phyloP scores from a whole-genome alignment of 352 stramenopile genomes.

The Plasmopara viticola region DNA sequence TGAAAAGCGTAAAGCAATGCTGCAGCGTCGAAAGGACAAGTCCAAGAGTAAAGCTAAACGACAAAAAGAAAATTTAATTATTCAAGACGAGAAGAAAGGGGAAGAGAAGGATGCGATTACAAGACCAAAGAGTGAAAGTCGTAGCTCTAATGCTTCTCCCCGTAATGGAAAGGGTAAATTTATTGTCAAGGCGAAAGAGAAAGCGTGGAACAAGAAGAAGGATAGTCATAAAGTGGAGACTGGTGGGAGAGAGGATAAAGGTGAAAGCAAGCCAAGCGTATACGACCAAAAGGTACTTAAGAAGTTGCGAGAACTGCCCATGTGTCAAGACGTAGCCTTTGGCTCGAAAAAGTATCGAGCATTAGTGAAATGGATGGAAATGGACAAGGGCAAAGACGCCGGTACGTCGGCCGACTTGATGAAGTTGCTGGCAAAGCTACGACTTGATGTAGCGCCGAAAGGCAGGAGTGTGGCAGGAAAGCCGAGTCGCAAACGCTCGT shows the following conservation, averaged over 20 bases:
- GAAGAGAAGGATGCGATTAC: slow-evolving; percentile 13
- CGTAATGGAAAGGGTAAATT: slow-evolving; percentile 9
- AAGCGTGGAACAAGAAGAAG: slow-evolving; percentile 9
- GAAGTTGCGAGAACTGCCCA: slow-evolving; percentile 32
- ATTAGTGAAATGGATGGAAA: slow-evolving; percentile 50
- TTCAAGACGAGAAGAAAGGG: slow-evolving; percentile 11
- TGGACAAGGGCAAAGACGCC: slow-evolving; percentile 39
- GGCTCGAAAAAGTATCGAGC: slow-evolving; percentile 41
- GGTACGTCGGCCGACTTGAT: slow-evolving; percentile 25
- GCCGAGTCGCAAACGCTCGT: slow-evolving; percentile 16
- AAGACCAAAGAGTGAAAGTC: slow-evolving; percentile 14
- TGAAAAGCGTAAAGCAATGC: slow-evolving; percentile 22
- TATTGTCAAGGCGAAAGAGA: slow-evolving; percentile 14
- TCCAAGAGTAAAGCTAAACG: slow-evolving; percentile 16
- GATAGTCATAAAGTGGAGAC: slow-evolving; percentile 1
- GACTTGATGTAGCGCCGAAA: slow-evolving; percentile 2
- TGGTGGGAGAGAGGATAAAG: not conserved
- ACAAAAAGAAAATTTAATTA: not conserved
- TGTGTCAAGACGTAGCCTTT: slow-evolving; percentile 28
- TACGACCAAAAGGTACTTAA: slow-evolving; percentile 26
- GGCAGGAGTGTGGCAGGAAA: slow-evolving; percentile 15
- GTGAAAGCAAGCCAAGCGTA: slow-evolving; percentile 3
- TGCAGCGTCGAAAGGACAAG: slow-evolving; percentile 28
- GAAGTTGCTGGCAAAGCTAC: slow-evolving; percentile 24
- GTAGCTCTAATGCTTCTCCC: slow-evolving; percentile 12